Evolutionary conservation across 306 rosid genomes (phyloP), one percentile per base, ranked within the genome.

Genomic region (Datisca glomerata): DNA sequence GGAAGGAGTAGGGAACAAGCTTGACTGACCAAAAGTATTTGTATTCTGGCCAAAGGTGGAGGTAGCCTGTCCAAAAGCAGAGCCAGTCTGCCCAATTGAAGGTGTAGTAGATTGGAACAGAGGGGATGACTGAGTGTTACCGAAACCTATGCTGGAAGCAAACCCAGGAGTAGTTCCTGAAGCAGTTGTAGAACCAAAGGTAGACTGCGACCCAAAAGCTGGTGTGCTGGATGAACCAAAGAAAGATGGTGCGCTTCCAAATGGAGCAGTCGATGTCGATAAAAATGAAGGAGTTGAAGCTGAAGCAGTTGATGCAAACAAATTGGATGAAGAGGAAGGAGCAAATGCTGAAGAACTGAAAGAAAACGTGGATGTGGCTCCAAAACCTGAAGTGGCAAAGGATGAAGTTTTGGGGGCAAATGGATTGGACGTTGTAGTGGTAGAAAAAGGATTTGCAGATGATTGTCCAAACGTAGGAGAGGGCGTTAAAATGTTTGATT

Each of bases 401-500:
- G 73, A 45, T 28, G 87, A 58, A 53, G 62, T 41, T 64, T 80
- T 89, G 7, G 60, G 67, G 2, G 75, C 84, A 70, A 89, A 89
- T 29, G 76, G 65, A 69, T 59, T 77, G 13, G 95, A 59, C 46
- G 72, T 36, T 4, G 75, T 49, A 38, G 81, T 7, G 21, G 61
- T 19, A 48, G 85, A 65, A 51, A 84, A 83, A 38, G 75, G 76
- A 67, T 69, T 78, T 19, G 91, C 40, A 47, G 92, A 49, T 21
- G 87, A 12, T 75, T 68, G 98, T 52, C 71, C 59, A 55, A 80
- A 78, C 41, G 67, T 54, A 5, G 72, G 61, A 19, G 93, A 21
- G 49, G n/a, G n/a, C n/a, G 57, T 61, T 63, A 82, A 67, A 49
- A 63, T 25, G 42, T 67, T 80, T 56, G 86, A 53, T 64, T 63